Evolutionary conservation across 1,284 basidiomycete genomes (phyloP).

Genomic region (Macrocybe sp.): DNA sequence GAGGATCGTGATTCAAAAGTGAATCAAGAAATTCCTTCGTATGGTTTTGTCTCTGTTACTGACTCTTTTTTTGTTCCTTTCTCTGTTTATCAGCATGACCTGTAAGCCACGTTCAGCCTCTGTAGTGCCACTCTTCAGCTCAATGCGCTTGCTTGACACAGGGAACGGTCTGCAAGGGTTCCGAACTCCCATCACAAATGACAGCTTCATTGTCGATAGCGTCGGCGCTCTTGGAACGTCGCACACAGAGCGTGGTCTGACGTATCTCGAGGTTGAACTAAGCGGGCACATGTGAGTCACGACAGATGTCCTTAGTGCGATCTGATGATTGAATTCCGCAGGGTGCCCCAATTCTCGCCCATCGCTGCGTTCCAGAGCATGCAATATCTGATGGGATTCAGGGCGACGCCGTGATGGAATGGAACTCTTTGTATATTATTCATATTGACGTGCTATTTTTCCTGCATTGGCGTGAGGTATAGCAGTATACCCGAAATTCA

Average conservation of each 20-base stretch:
- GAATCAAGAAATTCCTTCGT: conserved; percentile 18
- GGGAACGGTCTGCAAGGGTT: conserved; percentile 70
- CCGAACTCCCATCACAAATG: conserved; percentile 57
- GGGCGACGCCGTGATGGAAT: conserved; percentile 32
- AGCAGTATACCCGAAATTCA: too few species aligned
- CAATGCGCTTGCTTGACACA: conserved; percentile 15
- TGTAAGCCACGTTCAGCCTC: conserved; percentile 35
- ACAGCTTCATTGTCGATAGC: conserved; percentile 66
- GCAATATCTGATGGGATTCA: conserved; percentile 65
- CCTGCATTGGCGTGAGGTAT: too few species aligned
- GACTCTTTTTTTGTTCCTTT: not conserved
- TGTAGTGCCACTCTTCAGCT: not conserved
- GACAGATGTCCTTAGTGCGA: not conserved
- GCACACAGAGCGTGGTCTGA: conserved; percentile 63
- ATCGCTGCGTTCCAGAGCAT: conserved; percentile 68
- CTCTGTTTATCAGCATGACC: conserved; percentile 49
- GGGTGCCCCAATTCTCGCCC: conserved; percentile 60
- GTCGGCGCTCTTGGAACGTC: conserved; percentile 60
- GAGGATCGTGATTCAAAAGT: conserved; percentile 66
- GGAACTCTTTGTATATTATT: too few species aligned
- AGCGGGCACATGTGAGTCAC: conserved; percentile 67
- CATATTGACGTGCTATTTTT: too few species aligned
- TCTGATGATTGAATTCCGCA: conserved; percentile 17
- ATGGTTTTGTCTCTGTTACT: not conserved
- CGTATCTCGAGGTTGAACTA: conserved; percentile 59